A percentile compares a stretch with the other conserved stretches of the same genome.
These are phyloP conservation scores for Samsoniella hepiali DNA, from an alignment of 2,329 filamentous ascomycete genomes.

Conservation along the genomic window DNA sequence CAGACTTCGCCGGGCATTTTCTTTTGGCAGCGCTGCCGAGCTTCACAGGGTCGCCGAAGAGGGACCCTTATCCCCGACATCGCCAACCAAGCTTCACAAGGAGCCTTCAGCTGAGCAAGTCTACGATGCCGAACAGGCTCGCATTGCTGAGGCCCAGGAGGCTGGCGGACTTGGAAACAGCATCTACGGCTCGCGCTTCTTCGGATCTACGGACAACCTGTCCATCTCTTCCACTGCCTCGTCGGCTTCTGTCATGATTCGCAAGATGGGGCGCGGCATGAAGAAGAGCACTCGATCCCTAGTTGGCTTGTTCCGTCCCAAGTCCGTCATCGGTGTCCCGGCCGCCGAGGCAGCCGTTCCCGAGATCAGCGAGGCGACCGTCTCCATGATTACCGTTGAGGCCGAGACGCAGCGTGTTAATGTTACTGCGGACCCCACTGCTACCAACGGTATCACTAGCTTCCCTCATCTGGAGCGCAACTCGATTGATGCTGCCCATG, in stretches of 20 bases:
- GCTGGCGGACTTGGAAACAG: constrained; percentile 85
- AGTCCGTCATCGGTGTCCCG: constrained; percentile 79
- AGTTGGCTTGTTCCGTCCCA: constrained; percentile 90
- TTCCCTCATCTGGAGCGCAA: constrained; percentile 84
- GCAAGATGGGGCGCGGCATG: constrained; percentile 99
- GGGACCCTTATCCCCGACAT: constrained; percentile 35
- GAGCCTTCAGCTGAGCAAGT: constrained; percentile 60
- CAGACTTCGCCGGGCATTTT: constrained; percentile 84
- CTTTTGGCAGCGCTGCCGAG: constrained; percentile 93
- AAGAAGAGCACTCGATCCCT: constrained; percentile 90
- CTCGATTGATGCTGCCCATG: constrained; percentile 65
- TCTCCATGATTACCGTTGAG: constrained; percentile 84
- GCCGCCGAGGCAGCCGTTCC: constrained; percentile 64
- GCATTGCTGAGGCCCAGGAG: constrained; percentile 90
- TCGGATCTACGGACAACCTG: constrained; percentile 91
- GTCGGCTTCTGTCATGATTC: constrained; percentile 87
- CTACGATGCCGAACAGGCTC: constrained; percentile 82
- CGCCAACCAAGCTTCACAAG: constrained; percentile 60
- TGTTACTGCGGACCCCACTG: constrained; percentile 58
- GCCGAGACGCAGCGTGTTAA: constrained; percentile 44
- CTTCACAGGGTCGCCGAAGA: constrained; percentile 72
- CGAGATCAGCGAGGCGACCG: constrained; percentile 72
- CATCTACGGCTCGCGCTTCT: constrained; percentile 87
- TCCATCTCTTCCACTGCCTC: constrained; percentile 88
- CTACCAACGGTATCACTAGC: constrained; percentile 67